Percentiles rank a stretch among this genome's conserved stretches.
Evolutionary conservation across 495 filamentous ascomycete species (phyloP).

Genomic region (Cercophora scortea): DNA sequence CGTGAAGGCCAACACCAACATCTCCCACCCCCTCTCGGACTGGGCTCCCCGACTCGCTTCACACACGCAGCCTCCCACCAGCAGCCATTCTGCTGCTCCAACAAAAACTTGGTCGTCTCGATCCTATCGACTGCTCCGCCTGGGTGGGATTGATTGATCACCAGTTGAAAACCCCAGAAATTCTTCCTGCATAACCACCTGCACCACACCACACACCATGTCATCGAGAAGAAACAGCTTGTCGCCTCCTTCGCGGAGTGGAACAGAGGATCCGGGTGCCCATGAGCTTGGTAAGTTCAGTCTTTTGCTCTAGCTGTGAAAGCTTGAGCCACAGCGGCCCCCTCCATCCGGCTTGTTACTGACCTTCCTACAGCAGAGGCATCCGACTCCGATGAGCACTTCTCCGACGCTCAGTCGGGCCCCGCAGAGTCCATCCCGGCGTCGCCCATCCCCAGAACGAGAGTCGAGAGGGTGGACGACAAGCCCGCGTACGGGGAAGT

Average conservation of each 20-base stretch:
- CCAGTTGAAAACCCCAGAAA: too few species aligned
- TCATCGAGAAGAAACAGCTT: conserved; percentile 37
- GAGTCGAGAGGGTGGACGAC: conserved; percentile 69
- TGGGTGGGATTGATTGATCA: too few species aligned
- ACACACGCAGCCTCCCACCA: too few species aligned
- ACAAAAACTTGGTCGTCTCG: too few species aligned
- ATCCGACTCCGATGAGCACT: conserved; percentile 79
- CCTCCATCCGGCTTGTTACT: neutral
- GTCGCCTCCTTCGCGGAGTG: conserved; percentile 58
- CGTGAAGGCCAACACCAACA: too few species aligned
- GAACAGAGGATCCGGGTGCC: conserved; percentile 70
- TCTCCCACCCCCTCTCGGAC: too few species aligned
- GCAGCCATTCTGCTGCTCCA: too few species aligned
- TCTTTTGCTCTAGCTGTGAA: neutral
- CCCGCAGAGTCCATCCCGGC: conserved; percentile 43
- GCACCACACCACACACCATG: conserved; percentile 8
- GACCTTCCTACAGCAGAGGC: conserved; percentile 31
- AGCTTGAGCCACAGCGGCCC: too few species aligned
- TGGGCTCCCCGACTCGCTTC: too few species aligned
- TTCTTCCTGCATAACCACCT: too few species aligned
- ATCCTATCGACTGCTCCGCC: too few species aligned
- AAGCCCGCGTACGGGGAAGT: conserved; percentile 74
- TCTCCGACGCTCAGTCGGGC: conserved; percentile 80
- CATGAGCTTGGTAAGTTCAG: conserved; percentile 63
- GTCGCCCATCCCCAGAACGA: conserved; percentile 66